A percentile compares a stretch with the other conserved stretches of the same genome.
Evolutionary conservation across 208 protist genomes (phyloP).

Genomic region (Wallacemonas rigidus): DNA sequence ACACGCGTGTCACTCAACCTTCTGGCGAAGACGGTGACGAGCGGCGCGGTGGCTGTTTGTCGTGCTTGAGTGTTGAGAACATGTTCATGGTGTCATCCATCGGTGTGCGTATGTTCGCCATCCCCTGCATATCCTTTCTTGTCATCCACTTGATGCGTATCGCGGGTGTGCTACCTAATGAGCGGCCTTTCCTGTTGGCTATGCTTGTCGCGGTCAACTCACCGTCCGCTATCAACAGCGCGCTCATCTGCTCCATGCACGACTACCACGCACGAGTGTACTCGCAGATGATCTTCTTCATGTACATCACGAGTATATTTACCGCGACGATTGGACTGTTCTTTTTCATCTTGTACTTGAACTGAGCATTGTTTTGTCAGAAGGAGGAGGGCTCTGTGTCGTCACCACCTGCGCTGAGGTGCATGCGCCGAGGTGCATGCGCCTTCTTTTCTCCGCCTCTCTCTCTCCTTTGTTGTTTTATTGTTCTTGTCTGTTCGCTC

Average conservation of each 20-base stretch:
- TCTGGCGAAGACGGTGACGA: constrained; percentile 13
- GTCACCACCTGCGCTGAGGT: too few relatives aligned
- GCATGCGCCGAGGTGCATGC: not conserved
- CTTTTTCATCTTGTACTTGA: constrained; percentile 14
- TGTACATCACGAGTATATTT: constrained; percentile 36
- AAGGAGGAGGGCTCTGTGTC: too few relatives aligned
- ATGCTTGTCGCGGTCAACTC: constrained; percentile 36
- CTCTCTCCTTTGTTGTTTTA: not conserved
- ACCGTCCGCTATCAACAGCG: constrained; percentile 38
- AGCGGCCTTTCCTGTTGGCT: constrained; percentile 32
- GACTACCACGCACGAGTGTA: constrained; percentile 33
- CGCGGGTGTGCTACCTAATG: constrained; percentile 14
- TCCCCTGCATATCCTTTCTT: constrained; percentile 34
- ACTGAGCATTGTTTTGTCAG: constrained; percentile 11
- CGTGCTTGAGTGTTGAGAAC: not conserved
- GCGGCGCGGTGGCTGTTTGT: not conserved
- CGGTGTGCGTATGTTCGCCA: constrained; percentile 16
- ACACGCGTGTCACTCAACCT: too few relatives aligned
- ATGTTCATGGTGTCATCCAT: constrained; percentile 16
- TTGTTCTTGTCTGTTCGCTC: too few relatives aligned
- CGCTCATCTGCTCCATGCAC: constrained; percentile 41
- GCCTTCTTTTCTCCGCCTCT: not conserved
- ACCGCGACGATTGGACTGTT: constrained; percentile 38
- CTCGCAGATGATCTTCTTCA: constrained; percentile 34
- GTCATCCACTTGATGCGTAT: constrained; percentile 30